A percentile compares a stretch with the other conserved stretches of the same genome.
These are phyloP conservation scores for Postia placenta DNA, from an alignment of 768 basidiomycete genomes.

Conservation along the genomic window DNA sequence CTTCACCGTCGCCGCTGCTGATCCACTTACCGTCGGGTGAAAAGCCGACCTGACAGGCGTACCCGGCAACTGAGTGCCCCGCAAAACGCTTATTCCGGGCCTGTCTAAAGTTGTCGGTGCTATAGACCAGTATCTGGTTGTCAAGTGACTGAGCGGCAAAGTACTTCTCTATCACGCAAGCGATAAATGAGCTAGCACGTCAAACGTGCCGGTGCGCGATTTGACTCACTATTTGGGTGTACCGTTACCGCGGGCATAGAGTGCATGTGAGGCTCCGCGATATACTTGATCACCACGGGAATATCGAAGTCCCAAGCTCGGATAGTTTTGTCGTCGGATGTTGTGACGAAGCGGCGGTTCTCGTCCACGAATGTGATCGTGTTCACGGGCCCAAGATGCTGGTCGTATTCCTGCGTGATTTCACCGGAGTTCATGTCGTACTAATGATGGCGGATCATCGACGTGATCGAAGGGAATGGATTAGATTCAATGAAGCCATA, in stretches of 20 bases:
- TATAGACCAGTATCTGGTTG: conserved; percentile 97
- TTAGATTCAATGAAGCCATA: background rate
- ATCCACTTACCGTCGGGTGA: conserved; percentile 99
- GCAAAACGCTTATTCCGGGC: conserved; percentile 98
- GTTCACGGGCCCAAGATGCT: conserved; percentile 96
- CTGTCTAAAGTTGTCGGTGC: conserved; percentile 97
- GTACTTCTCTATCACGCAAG: conserved; percentile 67
- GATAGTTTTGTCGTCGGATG: conserved; percentile 98
- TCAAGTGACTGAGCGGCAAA: conserved; percentile 97
- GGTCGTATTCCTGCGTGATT: conserved; percentile 97
- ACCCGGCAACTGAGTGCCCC: conserved; percentile 94
- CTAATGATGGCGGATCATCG: no score
- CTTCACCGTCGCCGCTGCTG: conserved; percentile 91
- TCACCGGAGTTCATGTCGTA: conserved; percentile 95
- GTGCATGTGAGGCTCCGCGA: conserved; percentile 99
- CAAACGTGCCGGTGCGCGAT: conserved; percentile 2
- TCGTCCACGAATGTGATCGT: conserved; percentile 99
- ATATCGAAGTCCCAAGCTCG: conserved; percentile 99
- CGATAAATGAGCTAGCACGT: conserved; percentile 14
- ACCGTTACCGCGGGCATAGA: conserved; percentile 98
- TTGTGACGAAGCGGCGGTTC: conserved; percentile 94
- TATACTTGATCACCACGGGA: conserved; percentile 98
- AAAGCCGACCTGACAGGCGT: conserved; percentile 95
- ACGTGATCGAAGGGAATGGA: conserved; percentile 4
- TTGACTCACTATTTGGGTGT: conserved; percentile 84